Conservation (phyloP, 2,329 filamentous ascomycete genomes). For the Akanthomyces uredinophilus region DNA sequence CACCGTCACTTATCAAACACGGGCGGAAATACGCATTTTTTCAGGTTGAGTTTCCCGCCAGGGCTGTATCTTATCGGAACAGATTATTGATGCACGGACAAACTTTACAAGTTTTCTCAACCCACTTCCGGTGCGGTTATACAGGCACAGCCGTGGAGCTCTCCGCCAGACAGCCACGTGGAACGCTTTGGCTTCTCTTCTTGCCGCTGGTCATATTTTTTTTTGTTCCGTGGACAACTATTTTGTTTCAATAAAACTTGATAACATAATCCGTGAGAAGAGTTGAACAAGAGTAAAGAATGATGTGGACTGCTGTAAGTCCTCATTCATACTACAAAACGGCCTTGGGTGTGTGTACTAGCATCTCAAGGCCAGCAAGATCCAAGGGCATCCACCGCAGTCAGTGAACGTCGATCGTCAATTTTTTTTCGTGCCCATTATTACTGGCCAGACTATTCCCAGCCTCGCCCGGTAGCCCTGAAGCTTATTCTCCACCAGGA, state of each 20-base stretch:
- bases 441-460: background rate
- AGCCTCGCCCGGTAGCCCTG: background rate
- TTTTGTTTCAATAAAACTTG: no score
- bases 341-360: background rate
- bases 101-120: background rate
- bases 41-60: background rate
- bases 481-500: background rate
- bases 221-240: no score
- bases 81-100: background rate
- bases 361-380: no score
- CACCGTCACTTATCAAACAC: background rate
- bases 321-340: no score
- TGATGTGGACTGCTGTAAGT: no score
- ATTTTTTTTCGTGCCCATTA: background rate
- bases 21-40: background rate
- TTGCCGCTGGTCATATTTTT: background rate
- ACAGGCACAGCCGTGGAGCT: background rate
- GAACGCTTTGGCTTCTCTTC: background rate
- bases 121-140: background rate
- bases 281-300: no score
- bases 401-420: background rate
- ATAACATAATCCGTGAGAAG: no score
- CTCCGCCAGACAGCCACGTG: background rate
- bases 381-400: no score
- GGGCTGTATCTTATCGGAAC: background rate